Evolutionary conservation across 2,329 filamentous ascomycete genomes (phyloP).

Genomic region (Calonectria pteridis): DNA sequence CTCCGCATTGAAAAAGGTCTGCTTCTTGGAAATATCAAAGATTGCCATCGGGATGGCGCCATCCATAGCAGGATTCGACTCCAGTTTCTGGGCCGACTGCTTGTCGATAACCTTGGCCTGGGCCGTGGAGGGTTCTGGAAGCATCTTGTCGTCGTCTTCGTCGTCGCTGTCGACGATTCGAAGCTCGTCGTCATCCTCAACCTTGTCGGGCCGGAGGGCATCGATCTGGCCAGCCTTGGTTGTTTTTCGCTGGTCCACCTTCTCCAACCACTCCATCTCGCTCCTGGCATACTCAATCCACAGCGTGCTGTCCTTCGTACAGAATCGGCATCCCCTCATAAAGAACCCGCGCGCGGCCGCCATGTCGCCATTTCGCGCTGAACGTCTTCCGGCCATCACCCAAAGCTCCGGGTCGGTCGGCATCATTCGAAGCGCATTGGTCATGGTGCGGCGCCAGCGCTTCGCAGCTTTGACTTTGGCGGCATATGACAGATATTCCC

Average conservation of each 20-base stretch:
- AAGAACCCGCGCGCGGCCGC: constrained; percentile 85
- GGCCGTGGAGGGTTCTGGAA: constrained; percentile 59
- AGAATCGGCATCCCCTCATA: constrained; percentile 91
- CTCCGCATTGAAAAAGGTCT: constrained; percentile 75
- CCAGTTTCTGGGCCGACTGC: constrained; percentile 63
- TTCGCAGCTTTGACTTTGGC: constrained; percentile 75
- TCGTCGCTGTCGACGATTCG: constrained; percentile 59
- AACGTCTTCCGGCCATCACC: constrained; percentile 84
- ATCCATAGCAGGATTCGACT: constrained; percentile 84
- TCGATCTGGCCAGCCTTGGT: constrained; percentile 60
- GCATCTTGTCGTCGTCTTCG: constrained; percentile 57
- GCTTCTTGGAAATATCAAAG: constrained; percentile 86
- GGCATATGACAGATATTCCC: constrained; percentile 88
- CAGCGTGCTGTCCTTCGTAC: constrained; percentile 77
- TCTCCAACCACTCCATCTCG: constrained; percentile 92
- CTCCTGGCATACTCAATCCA: constrained; percentile 93
- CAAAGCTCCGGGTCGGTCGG: constrained; percentile 87
- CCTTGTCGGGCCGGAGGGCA: constrained; percentile 59
- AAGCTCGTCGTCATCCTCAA: constrained; percentile 63
- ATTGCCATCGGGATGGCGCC: constrained; percentile 96
- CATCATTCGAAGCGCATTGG: constrained; percentile 83
- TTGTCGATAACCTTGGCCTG: constrained; percentile 61
- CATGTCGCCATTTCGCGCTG: constrained; percentile 89
- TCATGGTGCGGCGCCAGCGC: constrained; percentile 74
- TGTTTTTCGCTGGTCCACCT: constrained; percentile 79